Base-by-base conservation (phyloP, 305 asterid genomes). In the Fraxinus greggii region DNA sequence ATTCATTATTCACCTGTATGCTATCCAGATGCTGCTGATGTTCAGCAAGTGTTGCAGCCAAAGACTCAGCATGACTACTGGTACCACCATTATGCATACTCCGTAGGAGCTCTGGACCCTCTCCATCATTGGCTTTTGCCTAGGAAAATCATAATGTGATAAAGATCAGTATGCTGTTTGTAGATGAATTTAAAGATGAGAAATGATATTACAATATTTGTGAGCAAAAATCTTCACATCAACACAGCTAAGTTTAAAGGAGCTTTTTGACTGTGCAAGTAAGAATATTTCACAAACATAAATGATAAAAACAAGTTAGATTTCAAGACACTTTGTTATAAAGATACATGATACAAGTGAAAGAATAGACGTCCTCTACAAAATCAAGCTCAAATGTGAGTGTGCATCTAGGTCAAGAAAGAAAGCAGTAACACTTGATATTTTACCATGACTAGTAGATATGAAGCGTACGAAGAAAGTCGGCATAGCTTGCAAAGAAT, bases 121-220 rank as follows among this genome's bases (percentile, higher is more conserved):
- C 94, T 51, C 98, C 99, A 81, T 93, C 97, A 84, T 97, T 97
- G 88, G 95, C 84, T 84, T 94, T 97, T 88, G 98, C 92, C 99
- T 96, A 86, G 82, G 79, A 82, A 77, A 75, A 77, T 77, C 75
- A 80, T 73, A 35, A 59, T 59, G 56, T 77, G 32, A 72, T 33
- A 75, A 80, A 28, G 45, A 84, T 75, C 80, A 72, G 83, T 77
- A 65, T 78, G 84, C 78, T 76, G 77, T 6, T 35, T 23, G 28
- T 78, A 36, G 19, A 56, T 33, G 70, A 79, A 54, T 28, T 24
- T 65, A 28, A 65, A 65, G 35, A 17, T 70, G 33, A 65, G 78
- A 63, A 76, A 32, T 31, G 28, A 72, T 35, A 38, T 59, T 70
- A 83, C 17, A 78, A 36, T 2, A 80, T 9, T 35, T 21, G 29